Evolutionary conservation across 257 asterid species (phyloP).

Genomic region (Paraleonurus japonicus): DNA sequence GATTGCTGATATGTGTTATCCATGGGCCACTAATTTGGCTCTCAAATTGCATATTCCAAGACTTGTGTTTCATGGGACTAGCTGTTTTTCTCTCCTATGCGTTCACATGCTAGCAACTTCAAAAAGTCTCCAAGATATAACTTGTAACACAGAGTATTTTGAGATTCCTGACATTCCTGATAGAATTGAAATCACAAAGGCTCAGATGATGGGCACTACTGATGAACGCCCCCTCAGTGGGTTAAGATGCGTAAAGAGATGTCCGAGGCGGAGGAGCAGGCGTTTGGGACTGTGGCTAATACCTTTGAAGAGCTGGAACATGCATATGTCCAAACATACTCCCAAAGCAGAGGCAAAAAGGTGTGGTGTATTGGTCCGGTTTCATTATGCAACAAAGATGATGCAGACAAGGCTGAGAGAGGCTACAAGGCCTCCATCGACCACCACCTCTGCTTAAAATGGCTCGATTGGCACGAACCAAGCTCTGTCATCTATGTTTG

Average conservation of each 20-base stretch:
- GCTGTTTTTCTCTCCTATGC: conserved; percentile 47
- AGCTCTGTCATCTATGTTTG: conserved; percentile 41
- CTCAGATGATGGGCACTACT: conserved; percentile 38
- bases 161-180: conserved; percentile 53
- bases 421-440: conserved; percentile 35
- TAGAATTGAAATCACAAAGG: conserved; percentile 41
- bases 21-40: conserved; percentile 36
- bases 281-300: conserved; percentile 48
- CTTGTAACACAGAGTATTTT: conserved; percentile 40
- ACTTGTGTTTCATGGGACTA: conserved; percentile 45
- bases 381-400: conserved; percentile 36
- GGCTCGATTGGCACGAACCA: conserved; percentile 39
- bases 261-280: conserved; percentile 27
- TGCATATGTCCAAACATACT: conserved; percentile 27
- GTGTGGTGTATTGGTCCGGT: conserved; percentile 58
- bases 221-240: neutral
- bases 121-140: conserved; percentile 20
- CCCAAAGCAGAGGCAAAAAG: conserved; percentile 21
- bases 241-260: neutral
- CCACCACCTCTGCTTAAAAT: conserved; percentile 33
- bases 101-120: conserved; percentile 10
- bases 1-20: conserved; percentile 29
- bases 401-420: conserved; percentile 38
- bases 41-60: conserved; percentile 30
- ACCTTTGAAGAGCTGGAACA: conserved; percentile 45